Evolutionary conservation across 176 grass and related monocot genomes (phyloP).

Genomic region (Hyparrhenia diplandra): DNA sequence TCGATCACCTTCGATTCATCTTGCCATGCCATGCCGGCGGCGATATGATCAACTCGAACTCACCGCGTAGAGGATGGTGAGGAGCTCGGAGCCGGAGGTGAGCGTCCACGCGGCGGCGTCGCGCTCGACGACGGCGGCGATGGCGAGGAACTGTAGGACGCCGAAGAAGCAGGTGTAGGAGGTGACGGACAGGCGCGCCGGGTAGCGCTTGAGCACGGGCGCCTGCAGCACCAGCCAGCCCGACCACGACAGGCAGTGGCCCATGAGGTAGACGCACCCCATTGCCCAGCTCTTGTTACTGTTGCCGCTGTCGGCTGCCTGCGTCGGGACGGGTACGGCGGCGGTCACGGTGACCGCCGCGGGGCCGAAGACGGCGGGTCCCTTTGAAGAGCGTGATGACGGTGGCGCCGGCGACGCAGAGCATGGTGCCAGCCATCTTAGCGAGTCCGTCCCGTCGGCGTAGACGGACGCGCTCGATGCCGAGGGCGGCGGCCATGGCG

Average conservation of each 20-base stretch:
- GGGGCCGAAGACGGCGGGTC: background rate
- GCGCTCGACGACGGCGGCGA: background rate
- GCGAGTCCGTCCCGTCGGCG: conserved; percentile 73
- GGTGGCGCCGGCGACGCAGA: background rate
- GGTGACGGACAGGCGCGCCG: background rate
- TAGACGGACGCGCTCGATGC: conserved; percentile 79
- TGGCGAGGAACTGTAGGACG: background rate
- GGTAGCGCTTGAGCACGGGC: background rate
- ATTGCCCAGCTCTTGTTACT: conserved; percentile 75
- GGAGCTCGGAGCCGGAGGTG: background rate
- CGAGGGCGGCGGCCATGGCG: conserved; percentile 74
- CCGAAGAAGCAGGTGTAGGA: background rate
- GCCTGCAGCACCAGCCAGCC: background rate
- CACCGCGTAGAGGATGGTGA: conserved; percentile 26
- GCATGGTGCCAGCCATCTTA: conserved; percentile 48
- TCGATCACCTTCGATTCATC: no score
- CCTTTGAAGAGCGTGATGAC: background rate
- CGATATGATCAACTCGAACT: background rate
- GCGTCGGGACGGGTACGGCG: background rate
- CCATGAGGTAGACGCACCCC: conserved; percentile 85
- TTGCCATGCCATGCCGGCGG: background rate
- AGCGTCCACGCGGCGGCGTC: background rate
- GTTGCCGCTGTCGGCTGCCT: background rate
- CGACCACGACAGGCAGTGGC: conserved; percentile 94
- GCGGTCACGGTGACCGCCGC: background rate